phyloP scores from a whole-genome alignment of 108 stramenopile genomes.

The Discostella pseudostelligera region DNA sequence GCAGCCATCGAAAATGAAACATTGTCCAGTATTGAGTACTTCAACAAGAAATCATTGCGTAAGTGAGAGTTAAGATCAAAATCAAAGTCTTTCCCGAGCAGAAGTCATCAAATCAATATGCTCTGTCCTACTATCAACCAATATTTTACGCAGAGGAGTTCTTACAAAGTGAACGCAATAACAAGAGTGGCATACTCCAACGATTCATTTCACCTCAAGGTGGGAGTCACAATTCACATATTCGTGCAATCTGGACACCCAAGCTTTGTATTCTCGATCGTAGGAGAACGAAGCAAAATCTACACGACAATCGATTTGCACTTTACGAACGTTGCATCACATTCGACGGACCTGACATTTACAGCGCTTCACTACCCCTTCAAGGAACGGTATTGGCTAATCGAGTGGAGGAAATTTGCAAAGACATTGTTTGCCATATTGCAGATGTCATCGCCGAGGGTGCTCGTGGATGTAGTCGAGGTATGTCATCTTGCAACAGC shows the following conservation, averaged over 20 bases:
- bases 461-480: conserved; percentile 21
- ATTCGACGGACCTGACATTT: conserved; percentile 83
- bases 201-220: conserved; percentile 80
- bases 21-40: conserved; percentile 74
- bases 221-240: conserved; percentile 36
- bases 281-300: conserved; percentile 64
- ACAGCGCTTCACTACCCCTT: conserved; percentile 64
- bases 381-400: conserved; percentile 65
- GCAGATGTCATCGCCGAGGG: conserved; percentile 41
- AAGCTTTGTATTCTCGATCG: conserved; percentile 82
- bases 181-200: conserved; percentile 80
- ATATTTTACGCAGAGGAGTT: conserved; percentile 48
- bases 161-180: conserved; percentile 61
- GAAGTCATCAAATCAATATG: too few relatives aligned
- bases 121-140: too few relatives aligned
- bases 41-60: conserved; percentile 59
- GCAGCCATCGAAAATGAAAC: conserved; percentile 9
- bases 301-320: conserved; percentile 75
- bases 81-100: too few relatives aligned
- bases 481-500: conserved; percentile 17
- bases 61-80: conserved; percentile 13
- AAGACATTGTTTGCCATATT: conserved; percentile 72
- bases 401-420: conserved; percentile 67
- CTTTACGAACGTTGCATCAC: conserved; percentile 77
- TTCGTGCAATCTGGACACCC: conserved; percentile 84